Evolutionary conservation across 2,329 filamentous ascomycete species (phyloP).

Genomic region (Laburnicola sp.): DNA sequence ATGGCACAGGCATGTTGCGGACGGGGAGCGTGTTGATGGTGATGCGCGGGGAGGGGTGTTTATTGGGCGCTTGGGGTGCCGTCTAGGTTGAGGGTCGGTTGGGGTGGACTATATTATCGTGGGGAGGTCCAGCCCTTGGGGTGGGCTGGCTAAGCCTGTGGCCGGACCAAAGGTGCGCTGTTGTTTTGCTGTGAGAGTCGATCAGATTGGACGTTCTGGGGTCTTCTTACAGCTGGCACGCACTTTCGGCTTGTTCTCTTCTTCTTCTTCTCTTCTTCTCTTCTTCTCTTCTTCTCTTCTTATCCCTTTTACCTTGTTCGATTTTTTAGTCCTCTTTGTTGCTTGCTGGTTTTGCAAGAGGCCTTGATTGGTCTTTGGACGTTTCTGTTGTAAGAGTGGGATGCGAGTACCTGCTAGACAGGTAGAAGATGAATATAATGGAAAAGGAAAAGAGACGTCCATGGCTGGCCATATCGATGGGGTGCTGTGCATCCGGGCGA

Average conservation of each 20-base stretch:
- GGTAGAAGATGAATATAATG: slow-evolving; percentile 17
- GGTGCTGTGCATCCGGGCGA: slow-evolving; percentile 43
- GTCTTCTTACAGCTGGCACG: slow-evolving; percentile 2
- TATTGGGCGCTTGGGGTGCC: slow-evolving; percentile 14
- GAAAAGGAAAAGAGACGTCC: slow-evolving; percentile 23
- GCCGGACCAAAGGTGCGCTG: slow-evolving; percentile 18
- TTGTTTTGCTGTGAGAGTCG: slow-evolving; percentile 1
- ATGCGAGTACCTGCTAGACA: slow-evolving; percentile 28
- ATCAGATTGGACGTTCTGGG: neutral
- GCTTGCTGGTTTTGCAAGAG: neutral
- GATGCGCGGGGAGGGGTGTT: neutral
- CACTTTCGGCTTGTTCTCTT: slow-evolving; percentile 8
- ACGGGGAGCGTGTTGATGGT: neutral
- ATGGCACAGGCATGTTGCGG: slow-evolving; percentile 1
- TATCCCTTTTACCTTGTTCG: no score
- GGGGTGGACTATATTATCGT: slow-evolving; percentile 10
- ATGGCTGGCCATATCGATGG: slow-evolving; percentile 44
- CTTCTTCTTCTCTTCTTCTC: slow-evolving; percentile 18
- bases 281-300: neutral
- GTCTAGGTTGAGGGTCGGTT: neutral
- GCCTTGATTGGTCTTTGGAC: slow-evolving; percentile 4
- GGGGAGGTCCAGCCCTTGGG: slow-evolving; percentile 4
- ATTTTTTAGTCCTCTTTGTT: no score
- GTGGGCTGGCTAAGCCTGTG: no score
- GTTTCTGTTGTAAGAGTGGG: neutral